Conservation (phyloP, 352 stramenopile genomes). For the Phytophthora sp. region DNA sequence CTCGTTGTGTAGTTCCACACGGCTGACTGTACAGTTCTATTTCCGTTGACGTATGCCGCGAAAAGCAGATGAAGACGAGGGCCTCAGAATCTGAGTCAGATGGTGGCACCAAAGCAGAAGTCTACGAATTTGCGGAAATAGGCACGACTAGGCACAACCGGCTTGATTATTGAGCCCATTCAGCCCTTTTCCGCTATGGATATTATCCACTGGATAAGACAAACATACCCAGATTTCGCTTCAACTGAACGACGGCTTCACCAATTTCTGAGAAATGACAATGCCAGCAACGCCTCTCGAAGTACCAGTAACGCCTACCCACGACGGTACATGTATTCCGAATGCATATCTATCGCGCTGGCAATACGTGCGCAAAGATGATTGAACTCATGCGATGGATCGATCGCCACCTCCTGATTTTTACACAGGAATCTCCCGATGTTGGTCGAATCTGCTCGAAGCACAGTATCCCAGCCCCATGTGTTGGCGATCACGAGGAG, state of each 20-base stretch:
- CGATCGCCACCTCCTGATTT: not conserved
- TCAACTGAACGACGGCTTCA: constrained; percentile 21
- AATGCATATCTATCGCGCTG: constrained; percentile 6
- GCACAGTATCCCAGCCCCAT: constrained; percentile 1
- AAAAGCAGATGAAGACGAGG: too few relatives aligned
- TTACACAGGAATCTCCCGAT: not conserved
- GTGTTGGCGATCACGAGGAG: constrained; percentile 22
- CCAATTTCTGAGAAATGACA: constrained; percentile 16
- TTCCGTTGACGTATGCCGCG: too few relatives aligned
- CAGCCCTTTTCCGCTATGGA: not conserved
- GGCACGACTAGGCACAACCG: too few relatives aligned
- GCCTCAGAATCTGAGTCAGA: too few relatives aligned
- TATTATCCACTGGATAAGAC: constrained; percentile 22
- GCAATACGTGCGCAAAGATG: not conserved
- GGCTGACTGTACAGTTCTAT: too few relatives aligned
- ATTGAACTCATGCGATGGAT: constrained; percentile 1
- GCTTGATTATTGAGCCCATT: constrained; percentile 4
- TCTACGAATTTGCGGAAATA: too few relatives aligned
- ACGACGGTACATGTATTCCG: not conserved
- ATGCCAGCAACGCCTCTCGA: constrained; percentile 7
- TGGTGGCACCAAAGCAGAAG: too few relatives aligned
- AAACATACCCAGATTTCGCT: not conserved
- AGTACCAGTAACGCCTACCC: constrained; percentile 5
- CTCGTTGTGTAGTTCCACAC: too few relatives aligned
- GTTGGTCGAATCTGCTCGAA: not conserved